Conservation (phyloP, 2,329 filamentous ascomycete genomes). For the Cladophialophora yegresii region DNA sequence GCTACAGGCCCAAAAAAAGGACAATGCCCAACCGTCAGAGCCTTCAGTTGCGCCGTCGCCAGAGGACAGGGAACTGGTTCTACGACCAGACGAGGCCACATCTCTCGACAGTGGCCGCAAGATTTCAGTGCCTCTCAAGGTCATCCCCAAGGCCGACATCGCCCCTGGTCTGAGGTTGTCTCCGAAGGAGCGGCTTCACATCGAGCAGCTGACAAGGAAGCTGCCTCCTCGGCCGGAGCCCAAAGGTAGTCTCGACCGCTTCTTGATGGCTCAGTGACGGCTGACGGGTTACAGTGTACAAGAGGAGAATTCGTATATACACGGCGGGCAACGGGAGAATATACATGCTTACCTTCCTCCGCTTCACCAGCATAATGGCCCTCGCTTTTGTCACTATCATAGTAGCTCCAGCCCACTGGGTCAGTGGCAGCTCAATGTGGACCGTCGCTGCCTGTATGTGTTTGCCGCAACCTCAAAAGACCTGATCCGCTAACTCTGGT, state of each 20-base stretch:
- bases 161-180: conserved; percentile 33
- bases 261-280: neutral
- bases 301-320: conserved; percentile 67
- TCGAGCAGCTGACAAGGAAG: conserved; percentile 34
- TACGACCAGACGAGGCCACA: conserved; percentile 19
- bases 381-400: conserved; percentile 67
- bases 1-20: conserved; percentile 19
- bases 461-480: neutral
- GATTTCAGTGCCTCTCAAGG: conserved; percentile 33
- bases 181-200: conserved; percentile 35
- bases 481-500: conserved; percentile 10
- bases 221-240: conserved; percentile 27
- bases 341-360: conserved; percentile 68
- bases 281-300: conserved; percentile 30
- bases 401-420: conserved; percentile 61
- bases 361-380: conserved; percentile 70
- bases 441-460: conserved; percentile 29
- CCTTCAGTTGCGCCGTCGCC: neutral
- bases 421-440: conserved; percentile 43
- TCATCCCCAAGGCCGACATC: conserved; percentile 35
- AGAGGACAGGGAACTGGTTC: conserved; percentile 26
- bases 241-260: conserved; percentile 15
- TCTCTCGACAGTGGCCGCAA: conserved; percentile 28
- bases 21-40: neutral
- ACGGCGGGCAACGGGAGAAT: conserved; percentile 70